Conservation (phyloP, 2,329 filamentous ascomycete species). For the Helminthosporium solani region DNA sequence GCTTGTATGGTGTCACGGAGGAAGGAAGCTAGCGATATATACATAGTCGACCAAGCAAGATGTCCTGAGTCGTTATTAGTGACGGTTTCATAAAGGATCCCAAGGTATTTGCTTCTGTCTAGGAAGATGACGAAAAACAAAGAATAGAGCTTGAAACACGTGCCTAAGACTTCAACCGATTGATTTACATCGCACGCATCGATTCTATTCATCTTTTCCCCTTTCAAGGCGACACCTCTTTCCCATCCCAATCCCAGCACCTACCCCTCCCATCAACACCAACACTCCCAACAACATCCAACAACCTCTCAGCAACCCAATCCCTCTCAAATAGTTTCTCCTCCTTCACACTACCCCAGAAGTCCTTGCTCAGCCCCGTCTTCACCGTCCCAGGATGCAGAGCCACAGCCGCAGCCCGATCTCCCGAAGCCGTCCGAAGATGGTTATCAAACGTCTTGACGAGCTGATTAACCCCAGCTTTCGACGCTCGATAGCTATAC, state of each 20-base stretch:
- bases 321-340: constrained; percentile 67
- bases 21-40: no score
- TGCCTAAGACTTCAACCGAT: no score
- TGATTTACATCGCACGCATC: no score
- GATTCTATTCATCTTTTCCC: no score
- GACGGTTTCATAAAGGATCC: no score
- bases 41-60: no score
- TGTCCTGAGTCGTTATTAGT: no score
- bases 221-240: constrained; percentile 42
- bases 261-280: constrained; percentile 51
- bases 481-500: constrained; percentile 78
- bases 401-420: constrained; percentile 65
- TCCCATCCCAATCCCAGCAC: constrained; percentile 45
- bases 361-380: constrained; percentile 70
- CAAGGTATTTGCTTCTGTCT: no score
- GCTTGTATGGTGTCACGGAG: no score
- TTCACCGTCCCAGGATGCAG: constrained; percentile 81
- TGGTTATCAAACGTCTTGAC: constrained; percentile 71
- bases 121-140: no score
- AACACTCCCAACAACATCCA: constrained; percentile 65
- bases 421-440: constrained; percentile 57
- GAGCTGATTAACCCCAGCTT: constrained; percentile 71
- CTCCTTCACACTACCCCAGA: constrained; percentile 64
- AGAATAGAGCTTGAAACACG: no score
- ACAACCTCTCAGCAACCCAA: constrained; percentile 65